A percentile compares a stretch with the other conserved stretches of the same genome.
Evolutionary conservation across 2,329 filamentous ascomycete genomes (phyloP).

Genomic region (Diaporthe velutina): DNA sequence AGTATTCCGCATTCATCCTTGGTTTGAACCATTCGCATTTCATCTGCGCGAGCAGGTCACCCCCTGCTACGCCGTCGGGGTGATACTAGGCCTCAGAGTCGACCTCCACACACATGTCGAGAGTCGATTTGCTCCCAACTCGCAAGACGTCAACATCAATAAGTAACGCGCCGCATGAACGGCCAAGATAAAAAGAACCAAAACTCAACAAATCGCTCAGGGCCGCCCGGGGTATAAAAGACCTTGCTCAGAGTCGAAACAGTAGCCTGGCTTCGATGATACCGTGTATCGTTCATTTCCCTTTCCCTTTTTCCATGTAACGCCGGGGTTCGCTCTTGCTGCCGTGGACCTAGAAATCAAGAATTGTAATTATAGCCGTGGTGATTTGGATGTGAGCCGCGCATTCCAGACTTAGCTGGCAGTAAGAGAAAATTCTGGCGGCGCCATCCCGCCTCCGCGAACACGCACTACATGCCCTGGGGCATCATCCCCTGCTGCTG

Average conservation of each 20-base stretch:
- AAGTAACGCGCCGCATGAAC: neutral
- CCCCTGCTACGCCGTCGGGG: neutral
- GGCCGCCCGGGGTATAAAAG: constrained; percentile 38
- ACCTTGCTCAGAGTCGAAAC: constrained; percentile 32
- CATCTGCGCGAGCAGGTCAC: neutral
- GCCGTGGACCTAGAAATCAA: neutral
- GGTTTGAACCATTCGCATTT: neutral
- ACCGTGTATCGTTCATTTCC: constrained; percentile 32
- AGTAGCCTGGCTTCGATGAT: constrained; percentile 30
- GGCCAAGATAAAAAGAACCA: neutral
- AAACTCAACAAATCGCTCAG: constrained; percentile 17
- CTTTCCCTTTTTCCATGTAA: constrained; percentile 24
- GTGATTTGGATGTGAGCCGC: neutral
- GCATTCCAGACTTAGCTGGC: neutral
- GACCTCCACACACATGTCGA: neutral
- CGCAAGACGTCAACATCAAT: neutral
- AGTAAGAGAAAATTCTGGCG: too few relatives aligned
- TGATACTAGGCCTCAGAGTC: neutral
- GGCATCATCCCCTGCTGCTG: constrained; percentile 66
- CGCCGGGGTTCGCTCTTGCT: constrained; percentile 20
- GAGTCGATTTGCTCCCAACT: neutral
- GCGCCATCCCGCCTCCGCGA: neutral
- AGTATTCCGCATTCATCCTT: neutral
- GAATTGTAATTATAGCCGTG: constrained; percentile 10
- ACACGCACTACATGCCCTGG: constrained; percentile 58